Base-by-base conservation (phyloP, 164 flowering plant species). In the Berberis thunbergii region DNA sequence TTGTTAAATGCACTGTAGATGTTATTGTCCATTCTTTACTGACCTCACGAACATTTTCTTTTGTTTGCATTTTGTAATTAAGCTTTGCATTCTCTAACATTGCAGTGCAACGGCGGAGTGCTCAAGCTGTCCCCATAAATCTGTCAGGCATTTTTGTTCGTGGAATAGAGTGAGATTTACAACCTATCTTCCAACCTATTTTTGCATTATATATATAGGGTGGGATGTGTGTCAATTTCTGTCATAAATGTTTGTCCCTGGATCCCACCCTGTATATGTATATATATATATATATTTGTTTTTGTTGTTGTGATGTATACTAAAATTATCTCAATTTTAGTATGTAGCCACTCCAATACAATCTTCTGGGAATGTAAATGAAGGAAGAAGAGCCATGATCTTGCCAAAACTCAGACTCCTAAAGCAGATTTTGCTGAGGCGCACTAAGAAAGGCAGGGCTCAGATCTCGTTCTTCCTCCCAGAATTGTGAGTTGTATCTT, bases 141-240 rank as follows among this genome's bases (percentile, higher is more conserved):
- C 80, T 59, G 78, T 75, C 48, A 79, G 95, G 66, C 99, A 94
- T 79, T 89, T 94, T 69, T 84, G 84, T 73, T 84, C 86, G 89
- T 84, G 89, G 89, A 85, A 81, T 65, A 85, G 43, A 71, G 89
- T 85, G 53, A 76, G 82, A 71, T 10, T 44, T 71, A n/a, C 48
- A 52, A 41, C 7, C 54, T 52, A 56, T 52, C 4, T 54, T 61
- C 39, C n/a, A 26, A 8, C 41, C 39, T 56, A 5, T 60, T 60
- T 45, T 3, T 13, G 7, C 26, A 3, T 60, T 46, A 43, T 43
- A 26, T 26, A 26, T 26, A 26, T 26, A 26, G 26, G 26, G 26
- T 26, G 26, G 26, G 26, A n/a, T n/a, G n/a, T n/a, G n/a, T n/a
- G n/a, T n/a, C n/a, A n/a, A 48, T n/a, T n/a, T n/a, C n/a, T n/a